Evolutionary conservation across 2,329 filamentous ascomycete species (phyloP).

Genomic region (Calonectria honghensis): DNA sequence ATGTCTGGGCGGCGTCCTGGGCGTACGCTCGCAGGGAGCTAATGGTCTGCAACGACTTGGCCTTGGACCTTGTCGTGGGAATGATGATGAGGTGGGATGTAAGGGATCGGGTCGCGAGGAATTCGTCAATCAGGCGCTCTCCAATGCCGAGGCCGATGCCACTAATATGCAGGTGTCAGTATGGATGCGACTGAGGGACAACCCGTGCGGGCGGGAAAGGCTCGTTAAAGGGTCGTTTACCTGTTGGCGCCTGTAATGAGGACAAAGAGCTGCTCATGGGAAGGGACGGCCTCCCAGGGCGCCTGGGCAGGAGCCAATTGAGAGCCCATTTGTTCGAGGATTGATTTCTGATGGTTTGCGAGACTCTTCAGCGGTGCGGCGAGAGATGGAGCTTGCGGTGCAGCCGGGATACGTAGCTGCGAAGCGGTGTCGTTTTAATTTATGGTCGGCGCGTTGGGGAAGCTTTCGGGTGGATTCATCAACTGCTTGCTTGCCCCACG

Average conservation of each 20-base stretch:
- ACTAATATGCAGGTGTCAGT: constrained; percentile 67
- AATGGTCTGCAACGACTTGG: constrained; percentile 85
- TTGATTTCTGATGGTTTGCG: not conserved
- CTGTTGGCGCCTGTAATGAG: constrained; percentile 92
- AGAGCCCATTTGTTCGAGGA: constrained; percentile 44
- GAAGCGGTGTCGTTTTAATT: constrained; percentile 29
- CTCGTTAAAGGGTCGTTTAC: constrained; percentile 65
- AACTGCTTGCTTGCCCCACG: constrained; percentile 30
- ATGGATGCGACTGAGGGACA: constrained; percentile 35
- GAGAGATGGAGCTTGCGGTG: not conserved
- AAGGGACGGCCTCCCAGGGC: constrained; percentile 61
- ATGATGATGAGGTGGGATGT: constrained; percentile 85
- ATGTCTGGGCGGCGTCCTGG: constrained; percentile 64
- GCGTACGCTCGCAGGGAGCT: constrained; percentile 77
- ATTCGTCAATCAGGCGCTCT: constrained; percentile 91
- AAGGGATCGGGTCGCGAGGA: constrained; percentile 81
- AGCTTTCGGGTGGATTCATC: constrained; percentile 1
- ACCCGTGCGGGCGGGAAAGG: not conserved
- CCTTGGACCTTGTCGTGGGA: constrained; percentile 85
- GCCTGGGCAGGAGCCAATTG: constrained; percentile 48
- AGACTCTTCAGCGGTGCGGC: not conserved
- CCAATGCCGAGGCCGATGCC: constrained; percentile 91
- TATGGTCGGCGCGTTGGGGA: not conserved
- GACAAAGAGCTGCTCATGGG: constrained; percentile 74
- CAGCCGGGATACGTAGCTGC: not conserved